A percentile compares a stretch with the other conserved stretches of the same genome.
phyloP scores from a whole-genome alignment of 768 basidiomycete genomes.

The Mycena latifolia region DNA sequence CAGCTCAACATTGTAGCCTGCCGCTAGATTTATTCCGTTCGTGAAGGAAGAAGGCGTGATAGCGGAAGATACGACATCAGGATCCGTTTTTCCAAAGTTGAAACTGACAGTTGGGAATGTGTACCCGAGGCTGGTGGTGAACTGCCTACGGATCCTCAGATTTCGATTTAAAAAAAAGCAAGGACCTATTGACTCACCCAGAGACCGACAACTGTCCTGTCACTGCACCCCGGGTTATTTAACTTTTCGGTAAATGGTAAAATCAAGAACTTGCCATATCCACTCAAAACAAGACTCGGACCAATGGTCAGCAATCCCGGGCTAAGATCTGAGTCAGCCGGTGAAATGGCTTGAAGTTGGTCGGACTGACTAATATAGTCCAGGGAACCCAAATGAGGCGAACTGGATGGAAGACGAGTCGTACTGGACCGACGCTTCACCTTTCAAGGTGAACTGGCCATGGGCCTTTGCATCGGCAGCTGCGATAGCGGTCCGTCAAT shows the following conservation, averaged over 20 bases:
- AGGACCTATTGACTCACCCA: not conserved
- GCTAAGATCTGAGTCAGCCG: not conserved
- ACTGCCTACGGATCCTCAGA: conserved; percentile 1
- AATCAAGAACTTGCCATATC: conserved; percentile 3
- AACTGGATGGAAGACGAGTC: conserved; percentile 29
- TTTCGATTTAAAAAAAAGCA: not conserved
- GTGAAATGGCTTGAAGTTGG: not conserved
- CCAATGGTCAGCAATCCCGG: conserved; percentile 41
- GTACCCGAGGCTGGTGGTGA: conserved; percentile 15
- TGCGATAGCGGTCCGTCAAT: not conserved
- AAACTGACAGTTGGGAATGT: conserved; percentile 20
- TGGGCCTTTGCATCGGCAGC: conserved; percentile 35
- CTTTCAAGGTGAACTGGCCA: conserved; percentile 36
- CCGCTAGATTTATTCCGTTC: not conserved
- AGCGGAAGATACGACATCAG: not conserved
- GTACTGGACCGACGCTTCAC: conserved; percentile 31
- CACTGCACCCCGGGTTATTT: not conserved
- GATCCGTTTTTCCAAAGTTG: conserved; percentile 21
- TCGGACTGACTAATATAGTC: conserved; percentile 36
- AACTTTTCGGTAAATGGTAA: not conserved
- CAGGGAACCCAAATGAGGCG: conserved; percentile 40
- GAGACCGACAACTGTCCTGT: not conserved
- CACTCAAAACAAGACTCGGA: conserved; percentile 30
- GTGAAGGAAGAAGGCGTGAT: not conserved
- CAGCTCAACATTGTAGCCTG: conserved; percentile 39